A percentile compares a stretch with the other conserved stretches of the same genome.
phyloP scores from a whole-genome alignment of 441 rosid genomes.

The Adansonia madagascariensis region DNA sequence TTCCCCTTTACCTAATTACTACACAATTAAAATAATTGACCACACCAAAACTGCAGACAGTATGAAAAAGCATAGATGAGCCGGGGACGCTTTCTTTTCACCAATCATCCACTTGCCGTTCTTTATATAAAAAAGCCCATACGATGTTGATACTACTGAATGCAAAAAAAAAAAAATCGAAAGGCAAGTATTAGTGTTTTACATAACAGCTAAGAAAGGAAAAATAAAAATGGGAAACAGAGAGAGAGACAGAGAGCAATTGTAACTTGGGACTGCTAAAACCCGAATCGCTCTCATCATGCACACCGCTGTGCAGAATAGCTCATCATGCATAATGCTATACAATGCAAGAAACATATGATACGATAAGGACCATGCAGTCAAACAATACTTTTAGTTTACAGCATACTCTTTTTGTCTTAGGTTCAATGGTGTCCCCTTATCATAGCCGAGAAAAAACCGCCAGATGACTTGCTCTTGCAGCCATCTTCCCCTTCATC shows the following conservation, averaged over 20 bases:
- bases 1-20: background rate
- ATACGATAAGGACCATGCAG: conserved; percentile 25
- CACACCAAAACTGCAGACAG: background rate
- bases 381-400: conserved; percentile 32
- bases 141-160: too few relatives aligned
- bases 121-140: background rate
- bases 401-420: conserved; percentile 25
- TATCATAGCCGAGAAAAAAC: conserved; percentile 52
- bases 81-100: background rate
- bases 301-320: background rate
- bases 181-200: background rate
- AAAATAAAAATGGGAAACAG: background rate
- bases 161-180: background rate
- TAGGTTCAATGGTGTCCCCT: conserved; percentile 53
- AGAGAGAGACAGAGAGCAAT: background rate
- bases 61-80: background rate
- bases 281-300: conserved; percentile 9
- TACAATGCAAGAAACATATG: conserved; percentile 36
- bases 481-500: conserved; percentile 49
- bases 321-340: conserved; percentile 30
- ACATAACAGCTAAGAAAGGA: background rate
- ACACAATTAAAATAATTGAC: background rate
- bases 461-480: conserved; percentile 51
- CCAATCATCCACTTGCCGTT: background rate
- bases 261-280: background rate